phyloP scores from a whole-genome alignment of 108 stramenopile species.

The Pelagomonas calceolata region DNA sequence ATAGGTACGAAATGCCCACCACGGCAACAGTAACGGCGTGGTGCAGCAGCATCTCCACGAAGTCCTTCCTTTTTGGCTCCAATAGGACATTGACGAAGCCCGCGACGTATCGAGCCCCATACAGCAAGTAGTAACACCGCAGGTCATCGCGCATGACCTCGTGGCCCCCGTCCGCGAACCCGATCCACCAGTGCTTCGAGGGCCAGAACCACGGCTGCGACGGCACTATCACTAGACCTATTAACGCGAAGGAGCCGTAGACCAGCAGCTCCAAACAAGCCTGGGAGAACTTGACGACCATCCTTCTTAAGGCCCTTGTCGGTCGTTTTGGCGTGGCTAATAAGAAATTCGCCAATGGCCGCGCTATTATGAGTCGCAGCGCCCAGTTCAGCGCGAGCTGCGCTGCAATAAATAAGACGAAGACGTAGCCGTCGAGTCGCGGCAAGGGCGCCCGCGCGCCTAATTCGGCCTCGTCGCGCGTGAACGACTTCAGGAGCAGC shows the following conservation, averaged over 20 bases:
- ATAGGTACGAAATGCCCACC: constrained; percentile 21
- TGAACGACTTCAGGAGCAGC: too few relatives aligned
- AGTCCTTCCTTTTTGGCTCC: constrained; percentile 35
- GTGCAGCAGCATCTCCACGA: constrained; percentile 20
- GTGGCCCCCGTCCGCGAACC: background rate
- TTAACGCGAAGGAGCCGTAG: constrained; percentile 8
- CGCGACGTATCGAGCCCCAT: constrained; percentile 30
- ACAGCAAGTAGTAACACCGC: constrained; percentile 38
- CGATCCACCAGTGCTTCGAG: constrained; percentile 15
- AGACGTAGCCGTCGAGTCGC: background rate
- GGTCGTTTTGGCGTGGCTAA: background rate
- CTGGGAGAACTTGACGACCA: constrained; percentile 15
- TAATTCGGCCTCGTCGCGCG: too few relatives aligned
- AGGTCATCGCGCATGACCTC: constrained; percentile 15
- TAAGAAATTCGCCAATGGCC: constrained; percentile 4
- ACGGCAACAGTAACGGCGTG: constrained; percentile 31
- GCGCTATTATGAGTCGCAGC: constrained; percentile 1
- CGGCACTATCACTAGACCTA: constrained; percentile 7
- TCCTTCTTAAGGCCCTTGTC: background rate
- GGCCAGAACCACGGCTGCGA: constrained; percentile 18
- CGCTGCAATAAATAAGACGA: background rate
- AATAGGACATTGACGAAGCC: constrained; percentile 28
- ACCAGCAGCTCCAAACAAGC: constrained; percentile 10
- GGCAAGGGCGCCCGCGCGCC: too few relatives aligned
- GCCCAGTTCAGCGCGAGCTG: constrained; percentile 12